phyloP scores from a whole-genome alignment of 2,329 filamentous ascomycete genomes.

The Fonsecaea nubica region DNA sequence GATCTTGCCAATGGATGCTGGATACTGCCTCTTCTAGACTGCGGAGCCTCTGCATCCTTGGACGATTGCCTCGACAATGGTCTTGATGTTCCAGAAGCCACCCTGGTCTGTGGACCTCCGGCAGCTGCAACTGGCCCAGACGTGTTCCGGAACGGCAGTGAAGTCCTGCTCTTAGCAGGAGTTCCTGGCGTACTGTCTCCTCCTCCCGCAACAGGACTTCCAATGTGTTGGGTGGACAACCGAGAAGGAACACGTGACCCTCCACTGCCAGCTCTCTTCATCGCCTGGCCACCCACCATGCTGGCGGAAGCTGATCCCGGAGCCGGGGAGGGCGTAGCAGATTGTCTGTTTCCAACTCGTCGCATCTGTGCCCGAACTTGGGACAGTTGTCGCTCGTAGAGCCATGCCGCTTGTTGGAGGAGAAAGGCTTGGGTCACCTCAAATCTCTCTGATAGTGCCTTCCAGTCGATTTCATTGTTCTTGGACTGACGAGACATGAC shows the following conservation, averaged over 20 bases:
- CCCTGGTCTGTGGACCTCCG: conserved; percentile 21
- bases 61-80: conserved; percentile 37
- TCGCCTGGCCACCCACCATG: conserved; percentile 47
- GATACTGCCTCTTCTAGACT: conserved; percentile 39
- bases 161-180: conserved; percentile 37
- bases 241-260: conserved; percentile 50
- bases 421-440: conserved; percentile 87
- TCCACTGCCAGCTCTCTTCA: conserved; percentile 44
- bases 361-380: conserved; percentile 91
- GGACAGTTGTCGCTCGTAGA: conserved; percentile 88
- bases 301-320: conserved; percentile 53
- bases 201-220: conserved; percentile 29
- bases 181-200: conserved; percentile 36
- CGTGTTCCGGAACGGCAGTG: conserved; percentile 33
- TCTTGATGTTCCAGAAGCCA: conserved; percentile 28
- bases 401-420: conserved; percentile 89
- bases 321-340: conserved; percentile 51
- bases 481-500: conserved; percentile 78
- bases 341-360: conserved; percentile 58
- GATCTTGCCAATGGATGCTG: conserved; percentile 38
- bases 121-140: conserved; percentile 15
- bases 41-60: conserved; percentile 34
- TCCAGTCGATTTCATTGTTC: conserved; percentile 84
- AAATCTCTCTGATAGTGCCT: conserved; percentile 69
- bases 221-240: conserved; percentile 42